phyloP scores from a whole-genome alignment of 139 green algal genomes.

The Coccomyxa sp. region DNA sequence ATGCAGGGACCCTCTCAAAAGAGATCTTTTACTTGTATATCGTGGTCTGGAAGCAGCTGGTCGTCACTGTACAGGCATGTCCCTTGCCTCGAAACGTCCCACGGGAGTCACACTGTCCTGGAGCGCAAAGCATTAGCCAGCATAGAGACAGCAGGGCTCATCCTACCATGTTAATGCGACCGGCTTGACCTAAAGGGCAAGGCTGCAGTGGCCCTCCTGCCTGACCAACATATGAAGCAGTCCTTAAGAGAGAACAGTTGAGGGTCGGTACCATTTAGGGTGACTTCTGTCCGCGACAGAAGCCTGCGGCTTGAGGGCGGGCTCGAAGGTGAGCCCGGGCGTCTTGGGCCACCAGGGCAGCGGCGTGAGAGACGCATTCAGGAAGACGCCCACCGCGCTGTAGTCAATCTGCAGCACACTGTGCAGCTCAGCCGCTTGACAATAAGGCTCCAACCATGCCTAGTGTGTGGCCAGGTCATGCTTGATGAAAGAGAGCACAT shows the following conservation, averaged over 20 bases:
- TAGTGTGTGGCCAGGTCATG: no score
- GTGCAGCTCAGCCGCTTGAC: background rate
- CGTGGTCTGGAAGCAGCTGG: background rate
- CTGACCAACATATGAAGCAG: no score
- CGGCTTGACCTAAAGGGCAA: background rate
- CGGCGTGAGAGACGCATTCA: background rate
- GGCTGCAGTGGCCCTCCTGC: background rate
- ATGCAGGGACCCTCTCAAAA: background rate
- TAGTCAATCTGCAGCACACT: background rate
- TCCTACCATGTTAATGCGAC: background rate
- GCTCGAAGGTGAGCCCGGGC: background rate
- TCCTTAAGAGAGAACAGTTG: no score
- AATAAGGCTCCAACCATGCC: no score
- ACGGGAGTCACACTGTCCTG: background rate
- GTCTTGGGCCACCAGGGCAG: background rate
- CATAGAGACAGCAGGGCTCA: background rate
- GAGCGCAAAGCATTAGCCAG: background rate
- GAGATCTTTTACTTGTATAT: background rate
- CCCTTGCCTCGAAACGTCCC: background rate
- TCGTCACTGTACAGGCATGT: background rate
- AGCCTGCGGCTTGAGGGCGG: background rate
- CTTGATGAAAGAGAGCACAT: no score
- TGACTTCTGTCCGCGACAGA: background rate
- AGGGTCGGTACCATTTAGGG: background rate
- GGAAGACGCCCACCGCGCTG: background rate